Evolutionary conservation across 768 basidiomycete genomes (phyloP).

Genomic region (Psilocybe azurescens): DNA sequence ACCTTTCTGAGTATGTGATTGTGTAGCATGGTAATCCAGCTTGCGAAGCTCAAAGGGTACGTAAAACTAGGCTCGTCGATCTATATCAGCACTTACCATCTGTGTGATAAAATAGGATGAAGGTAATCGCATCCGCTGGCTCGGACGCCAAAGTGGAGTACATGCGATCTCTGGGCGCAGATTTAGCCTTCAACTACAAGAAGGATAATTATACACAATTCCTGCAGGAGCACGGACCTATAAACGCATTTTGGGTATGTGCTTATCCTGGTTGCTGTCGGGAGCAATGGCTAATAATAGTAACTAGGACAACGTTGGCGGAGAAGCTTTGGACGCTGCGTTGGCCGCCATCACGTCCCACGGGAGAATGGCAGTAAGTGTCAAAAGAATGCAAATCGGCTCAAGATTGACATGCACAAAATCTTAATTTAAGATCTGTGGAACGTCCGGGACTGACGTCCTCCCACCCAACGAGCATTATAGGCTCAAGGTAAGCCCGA

Average conservation of each 20-base stretch:
- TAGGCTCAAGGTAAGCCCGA: not conserved
- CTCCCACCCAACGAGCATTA: not conserved
- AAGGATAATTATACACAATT: conserved; percentile 53
- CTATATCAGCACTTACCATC: not conserved
- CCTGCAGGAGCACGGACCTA: conserved; percentile 56
- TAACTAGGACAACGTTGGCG: conserved; percentile 66
- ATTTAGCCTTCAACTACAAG: conserved; percentile 79
- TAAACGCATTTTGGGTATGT: conserved; percentile 40
- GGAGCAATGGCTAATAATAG: not conserved
- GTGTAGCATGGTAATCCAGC: conserved; percentile 51
- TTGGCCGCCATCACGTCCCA: conserved; percentile 34
- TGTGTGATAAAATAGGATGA: conserved; percentile 29
- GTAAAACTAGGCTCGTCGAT: not conserved
- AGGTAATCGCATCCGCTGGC: conserved; percentile 76
- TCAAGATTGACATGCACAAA: not conserved
- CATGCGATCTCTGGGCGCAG: conserved; percentile 61
- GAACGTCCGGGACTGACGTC: not conserved
- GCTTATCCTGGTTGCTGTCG: not conserved
- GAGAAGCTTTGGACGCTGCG: conserved; percentile 60
- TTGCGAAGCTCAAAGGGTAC: conserved; percentile 50
- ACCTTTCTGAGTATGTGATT: not conserved
- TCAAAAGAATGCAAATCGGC: conserved; percentile 25
- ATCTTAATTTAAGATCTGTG: not conserved
- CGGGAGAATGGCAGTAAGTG: conserved; percentile 36
- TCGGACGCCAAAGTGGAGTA: conserved; percentile 73